Evolutionary conservation across 2,329 filamentous ascomycete genomes (phyloP), one percentile per base, ranked within the genome.

Genomic region (Delphinella strobiligena): DNA sequence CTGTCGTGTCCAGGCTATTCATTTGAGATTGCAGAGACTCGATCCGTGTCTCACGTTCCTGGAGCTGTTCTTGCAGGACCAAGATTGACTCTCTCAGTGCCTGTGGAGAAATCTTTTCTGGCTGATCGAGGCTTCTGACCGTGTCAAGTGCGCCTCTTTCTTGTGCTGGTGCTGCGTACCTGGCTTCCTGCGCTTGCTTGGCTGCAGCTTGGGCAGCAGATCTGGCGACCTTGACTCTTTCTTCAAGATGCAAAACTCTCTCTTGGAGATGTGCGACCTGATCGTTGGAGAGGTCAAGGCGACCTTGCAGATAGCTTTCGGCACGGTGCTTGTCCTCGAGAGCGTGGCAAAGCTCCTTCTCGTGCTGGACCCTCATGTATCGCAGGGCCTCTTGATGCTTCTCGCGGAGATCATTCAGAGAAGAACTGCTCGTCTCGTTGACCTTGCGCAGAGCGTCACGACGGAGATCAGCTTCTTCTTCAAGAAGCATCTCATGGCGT

Each of bases 11-110:
- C 3, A 80, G 61, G 44, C 74, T 72, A 14, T 74, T 64, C 5
- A 87, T 67, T 38, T 78, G 71, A 38, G 79, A 73, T 61, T 94
- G 85, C 10, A 96, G 78, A 46, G 81, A 76, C 57, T 98, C 91
- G 49, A 96, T 93, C 30, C 78, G 80, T 44, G 81, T 74, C 63
- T 98, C 91, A 38, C 91, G 87, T 51, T 91, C 86, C 59, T 96
- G 91, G 5, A 98, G 72, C 60, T 98, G 91, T 60, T 96, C 89
- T 62, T 98, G 91, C 18, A 98, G 70, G 14, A 95, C 91, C 62
- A 93, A 79, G 55, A 98, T 95, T 1, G 88, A 94, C 61, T 98
- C 91, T 19, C 91, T 82, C 22, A 98, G 74, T 5, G 91, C 91
- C 61, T 96, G 89, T 1, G 88, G 85, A 2, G 89, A 95, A 42